Conservation (phyloP, 192 early-diverging fungal genomes). For the Neocallimastix lanati region DNA sequence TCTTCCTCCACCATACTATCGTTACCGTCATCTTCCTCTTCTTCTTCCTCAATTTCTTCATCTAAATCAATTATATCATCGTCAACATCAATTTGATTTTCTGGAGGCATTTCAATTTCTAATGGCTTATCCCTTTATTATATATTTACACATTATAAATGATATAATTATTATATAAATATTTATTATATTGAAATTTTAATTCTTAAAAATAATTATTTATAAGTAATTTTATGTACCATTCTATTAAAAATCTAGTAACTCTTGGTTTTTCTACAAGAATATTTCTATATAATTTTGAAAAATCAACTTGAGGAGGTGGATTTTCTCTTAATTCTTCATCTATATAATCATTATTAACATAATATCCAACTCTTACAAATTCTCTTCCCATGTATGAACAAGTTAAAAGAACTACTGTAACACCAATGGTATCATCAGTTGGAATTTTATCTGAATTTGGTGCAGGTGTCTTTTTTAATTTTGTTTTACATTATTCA, state of each 20-base stretch:
- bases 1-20: background rate
- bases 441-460: slow-evolving; percentile 56
- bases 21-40: background rate
- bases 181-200: too few relatives aligned
- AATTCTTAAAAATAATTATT: too few relatives aligned
- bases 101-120: background rate
- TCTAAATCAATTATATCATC: background rate
- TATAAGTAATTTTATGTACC: background rate
- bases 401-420: slow-evolving; percentile 77
- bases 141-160: too few relatives aligned
- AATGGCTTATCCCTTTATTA: background rate
- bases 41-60: background rate
- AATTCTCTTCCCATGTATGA: slow-evolving; percentile 81
- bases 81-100: background rate
- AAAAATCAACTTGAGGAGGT: slow-evolving; percentile 47
- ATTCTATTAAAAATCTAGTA: slow-evolving; percentile 53
- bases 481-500: too few relatives aligned
- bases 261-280: slow-evolving; percentile 88
- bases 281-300: slow-evolving; percentile 67
- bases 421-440: slow-evolving; percentile 69
- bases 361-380: slow-evolving; percentile 93
- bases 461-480: slow-evolving; percentile 28
- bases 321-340: slow-evolving; percentile 60
- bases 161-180: too few relatives aligned
- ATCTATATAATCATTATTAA: slow-evolving; percentile 87